A percentile compares a stretch with the other conserved stretches of the same genome.
These are phyloP conservation scores for Aspergillus fructus DNA, from an alignment of 2,329 filamentous ascomycete genomes.

Conservation along the genomic window DNA sequence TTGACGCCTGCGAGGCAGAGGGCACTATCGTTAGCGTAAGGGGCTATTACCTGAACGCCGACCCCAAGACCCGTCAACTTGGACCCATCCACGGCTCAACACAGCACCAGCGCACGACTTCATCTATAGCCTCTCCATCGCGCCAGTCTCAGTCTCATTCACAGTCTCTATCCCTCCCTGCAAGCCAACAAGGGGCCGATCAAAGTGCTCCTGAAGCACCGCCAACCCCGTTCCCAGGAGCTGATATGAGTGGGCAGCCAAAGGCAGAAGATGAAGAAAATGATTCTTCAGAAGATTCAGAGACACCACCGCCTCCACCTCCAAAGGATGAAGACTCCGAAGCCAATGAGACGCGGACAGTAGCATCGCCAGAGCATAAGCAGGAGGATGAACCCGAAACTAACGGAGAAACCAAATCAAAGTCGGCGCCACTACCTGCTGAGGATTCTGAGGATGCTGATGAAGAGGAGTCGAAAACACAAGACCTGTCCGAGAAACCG, in stretches of 20 bases:
- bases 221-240: slow-evolving; percentile 36
- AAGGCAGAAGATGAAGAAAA: slow-evolving; percentile 27
- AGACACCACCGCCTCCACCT: slow-evolving; percentile 26
- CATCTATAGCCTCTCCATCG: slow-evolving; percentile 25
- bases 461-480: slow-evolving; percentile 6
- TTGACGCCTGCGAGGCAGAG: slow-evolving; percentile 92
- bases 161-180: slow-evolving; percentile 24
- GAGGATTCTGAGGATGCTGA: slow-evolving; percentile 13
- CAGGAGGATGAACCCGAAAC: not conserved
- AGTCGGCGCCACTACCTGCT: slow-evolving; percentile 12
- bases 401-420: slow-evolving; percentile 3
- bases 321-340: slow-evolving; percentile 27
- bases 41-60: slow-evolving; percentile 92
- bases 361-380: not conserved
- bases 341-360: slow-evolving; percentile 8
- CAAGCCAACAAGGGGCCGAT: slow-evolving; percentile 21
- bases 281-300: slow-evolving; percentile 25
- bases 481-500: slow-evolving; percentile 17
- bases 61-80: slow-evolving; percentile 60
- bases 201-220: slow-evolving; percentile 28
- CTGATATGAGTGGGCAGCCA: slow-evolving; percentile 27
- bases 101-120: slow-evolving; percentile 36
- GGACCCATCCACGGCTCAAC: slow-evolving; percentile 37
- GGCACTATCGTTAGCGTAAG: slow-evolving; percentile 91
- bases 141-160: slow-evolving; percentile 21